These are phyloP conservation scores for Paspalum vaginatum DNA, from an alignment of 176 grass and related monocot species.

Conservation along the genomic window DNA sequence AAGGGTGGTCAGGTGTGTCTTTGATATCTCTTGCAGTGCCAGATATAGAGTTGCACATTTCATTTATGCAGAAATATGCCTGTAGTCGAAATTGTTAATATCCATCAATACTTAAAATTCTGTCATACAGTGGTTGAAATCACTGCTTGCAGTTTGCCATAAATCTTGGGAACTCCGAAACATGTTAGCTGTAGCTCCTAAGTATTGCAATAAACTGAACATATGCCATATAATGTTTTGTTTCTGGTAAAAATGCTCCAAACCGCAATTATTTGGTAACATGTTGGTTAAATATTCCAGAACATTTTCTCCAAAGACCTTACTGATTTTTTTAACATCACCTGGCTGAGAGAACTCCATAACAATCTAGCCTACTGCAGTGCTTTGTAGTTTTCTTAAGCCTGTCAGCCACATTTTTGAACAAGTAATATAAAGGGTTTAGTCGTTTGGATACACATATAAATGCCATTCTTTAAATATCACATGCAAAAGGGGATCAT, in stretches of 20 bases:
- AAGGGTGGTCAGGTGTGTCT: conserved; percentile 87
- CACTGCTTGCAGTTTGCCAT: background rate
- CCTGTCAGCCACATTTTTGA: background rate
- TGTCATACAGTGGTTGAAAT: background rate
- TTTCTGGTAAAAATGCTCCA: conserved; percentile 26
- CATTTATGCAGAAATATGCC: background rate
- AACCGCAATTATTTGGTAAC: background rate
- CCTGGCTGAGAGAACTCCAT: background rate
- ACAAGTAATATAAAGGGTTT: background rate
- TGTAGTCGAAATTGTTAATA: background rate
- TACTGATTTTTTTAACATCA: background rate
- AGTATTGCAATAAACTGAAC: background rate
- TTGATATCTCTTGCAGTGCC: background rate
- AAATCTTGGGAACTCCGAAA: background rate
- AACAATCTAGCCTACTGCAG: background rate
- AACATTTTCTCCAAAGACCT: background rate
- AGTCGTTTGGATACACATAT: background rate
- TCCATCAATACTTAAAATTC: conserved; percentile 1
- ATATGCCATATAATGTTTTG: background rate
- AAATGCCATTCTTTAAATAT: too few relatives aligned
- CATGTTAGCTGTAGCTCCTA: background rate
- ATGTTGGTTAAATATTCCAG: background rate
- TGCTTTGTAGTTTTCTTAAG: background rate
- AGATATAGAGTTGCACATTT: background rate
- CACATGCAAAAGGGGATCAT: background rate